Evolutionary conservation across 345 rosid species (phyloP).

Genomic region (Gossypium turneri): DNA sequence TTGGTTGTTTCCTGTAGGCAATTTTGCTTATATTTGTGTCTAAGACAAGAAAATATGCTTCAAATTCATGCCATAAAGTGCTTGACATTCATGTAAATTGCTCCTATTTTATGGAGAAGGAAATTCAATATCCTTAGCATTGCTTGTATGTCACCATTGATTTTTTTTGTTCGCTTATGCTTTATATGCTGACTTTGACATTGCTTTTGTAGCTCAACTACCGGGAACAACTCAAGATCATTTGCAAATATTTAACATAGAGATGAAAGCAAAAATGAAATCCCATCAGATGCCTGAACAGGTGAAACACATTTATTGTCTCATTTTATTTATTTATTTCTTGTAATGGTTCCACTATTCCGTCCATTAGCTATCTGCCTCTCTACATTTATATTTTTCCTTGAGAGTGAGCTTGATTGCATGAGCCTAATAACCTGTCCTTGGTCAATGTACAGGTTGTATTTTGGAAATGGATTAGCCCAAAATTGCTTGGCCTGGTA

Average conservation of each 20-base stretch:
- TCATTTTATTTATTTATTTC: conserved; percentile 10
- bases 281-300: conserved; percentile 99
- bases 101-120: neutral
- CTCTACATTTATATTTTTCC: neutral
- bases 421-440: neutral
- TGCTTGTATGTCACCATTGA: neutral
- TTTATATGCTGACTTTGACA: conserved; percentile 9
- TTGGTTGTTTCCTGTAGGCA: neutral
- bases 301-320: conserved; percentile 33
- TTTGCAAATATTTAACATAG: conserved; percentile 95
- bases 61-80: neutral
- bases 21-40: no score
- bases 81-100: neutral
- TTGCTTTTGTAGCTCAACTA: conserved; percentile 69
- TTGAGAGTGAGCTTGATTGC: neutral
- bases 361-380: neutral
- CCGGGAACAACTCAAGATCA: conserved; percentile 96
- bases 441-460: conserved; percentile 50
- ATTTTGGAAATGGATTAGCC: conserved; percentile 97
- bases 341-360: neutral
- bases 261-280: conserved; percentile 86
- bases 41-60: neutral
- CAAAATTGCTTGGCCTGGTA: conserved; percentile 88
- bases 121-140: neutral
- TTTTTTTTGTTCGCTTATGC: neutral